phyloP scores from a whole-genome alignment of 495 filamentous ascomycete species.

The Xylona heveae region DNA sequence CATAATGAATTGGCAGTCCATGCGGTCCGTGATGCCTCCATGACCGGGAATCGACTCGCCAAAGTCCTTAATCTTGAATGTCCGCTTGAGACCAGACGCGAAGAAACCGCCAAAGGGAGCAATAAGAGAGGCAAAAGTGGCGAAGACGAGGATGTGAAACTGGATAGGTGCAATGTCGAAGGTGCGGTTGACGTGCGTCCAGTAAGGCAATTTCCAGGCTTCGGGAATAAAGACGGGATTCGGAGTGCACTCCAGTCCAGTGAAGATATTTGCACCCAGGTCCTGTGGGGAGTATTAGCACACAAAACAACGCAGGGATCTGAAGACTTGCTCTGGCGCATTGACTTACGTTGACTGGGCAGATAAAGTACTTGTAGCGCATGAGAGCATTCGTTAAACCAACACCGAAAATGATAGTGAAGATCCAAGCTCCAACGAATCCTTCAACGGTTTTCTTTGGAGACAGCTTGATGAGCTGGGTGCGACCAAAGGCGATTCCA shows the following conservation, averaged over 20 bases:
- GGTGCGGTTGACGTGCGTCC: conserved; percentile 32
- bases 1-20: conserved; percentile 99
- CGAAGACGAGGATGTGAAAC: conserved; percentile 78
- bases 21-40: conserved; percentile 94
- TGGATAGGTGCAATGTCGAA: conserved; percentile 72
- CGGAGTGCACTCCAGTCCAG: conserved; percentile 75
- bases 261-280: conserved; percentile 78
- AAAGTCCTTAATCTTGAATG: conserved; percentile 99
- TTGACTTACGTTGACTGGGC: conserved; percentile 60
- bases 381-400: conserved; percentile 72
- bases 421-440: conserved; percentile 91
- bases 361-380: conserved; percentile 93
- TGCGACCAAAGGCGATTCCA: conserved; percentile 90
- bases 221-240: conserved; percentile 81
- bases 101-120: conserved; percentile 99
- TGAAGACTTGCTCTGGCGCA: not conserved
- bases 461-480: conserved; percentile 91
- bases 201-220: conserved; percentile 58
- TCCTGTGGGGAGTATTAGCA: conserved; percentile 27
- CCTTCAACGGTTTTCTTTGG: conserved; percentile 99
- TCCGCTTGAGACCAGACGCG: conserved; percentile 89
- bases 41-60: conserved; percentile 95
- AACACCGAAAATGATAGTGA: conserved; percentile 71
- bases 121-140: conserved; percentile 88
- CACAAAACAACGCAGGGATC: not conserved